Evolutionary conservation across 805 yeast species (phyloP).

Genomic region (Yarrowia sp.): DNA sequence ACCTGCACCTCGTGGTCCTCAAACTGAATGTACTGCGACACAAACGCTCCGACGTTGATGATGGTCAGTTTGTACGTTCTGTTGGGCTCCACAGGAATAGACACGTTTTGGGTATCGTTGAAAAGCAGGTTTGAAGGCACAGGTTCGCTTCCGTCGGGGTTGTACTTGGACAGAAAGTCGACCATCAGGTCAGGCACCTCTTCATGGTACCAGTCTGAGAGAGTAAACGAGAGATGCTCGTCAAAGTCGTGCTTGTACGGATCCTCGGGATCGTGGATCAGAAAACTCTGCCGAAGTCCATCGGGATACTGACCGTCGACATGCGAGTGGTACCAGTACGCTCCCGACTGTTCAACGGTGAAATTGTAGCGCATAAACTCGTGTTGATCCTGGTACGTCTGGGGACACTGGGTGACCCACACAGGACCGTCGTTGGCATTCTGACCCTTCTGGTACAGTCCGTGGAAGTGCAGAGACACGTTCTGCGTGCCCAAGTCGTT

Average conservation of each 20-base stretch:
- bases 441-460: conserved; percentile 79
- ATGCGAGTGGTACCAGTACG: conserved; percentile 98
- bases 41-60: conserved; percentile 85
- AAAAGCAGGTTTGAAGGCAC: conserved; percentile 65
- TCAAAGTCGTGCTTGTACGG: conserved; percentile 70
- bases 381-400: conserved; percentile 61
- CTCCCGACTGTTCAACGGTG: conserved; percentile 81
- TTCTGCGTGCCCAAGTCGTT: conserved; percentile 73
- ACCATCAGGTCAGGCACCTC: conserved; percentile 52
- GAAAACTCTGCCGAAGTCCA: conserved; percentile 65
- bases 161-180: conserved; percentile 58
- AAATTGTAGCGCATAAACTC: conserved; percentile 80
- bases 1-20: conserved; percentile 86
- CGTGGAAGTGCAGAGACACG: conserved; percentile 90
- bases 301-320: conserved; percentile 87
- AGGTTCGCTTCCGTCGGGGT: conserved; percentile 73
- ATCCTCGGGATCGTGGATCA: conserved; percentile 66
- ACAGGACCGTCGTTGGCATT: conserved; percentile 89
- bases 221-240: conserved; percentile 71
- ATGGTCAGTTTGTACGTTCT: conserved; percentile 81
- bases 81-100: conserved; percentile 70
- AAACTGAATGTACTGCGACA: conserved; percentile 84
- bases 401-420: conserved; percentile 85
- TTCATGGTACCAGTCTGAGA: conserved; percentile 88
- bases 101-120: conserved; percentile 43